phyloP scores from a whole-genome alignment of 306 rosid species.

The Ziziphus jujuba region DNA sequence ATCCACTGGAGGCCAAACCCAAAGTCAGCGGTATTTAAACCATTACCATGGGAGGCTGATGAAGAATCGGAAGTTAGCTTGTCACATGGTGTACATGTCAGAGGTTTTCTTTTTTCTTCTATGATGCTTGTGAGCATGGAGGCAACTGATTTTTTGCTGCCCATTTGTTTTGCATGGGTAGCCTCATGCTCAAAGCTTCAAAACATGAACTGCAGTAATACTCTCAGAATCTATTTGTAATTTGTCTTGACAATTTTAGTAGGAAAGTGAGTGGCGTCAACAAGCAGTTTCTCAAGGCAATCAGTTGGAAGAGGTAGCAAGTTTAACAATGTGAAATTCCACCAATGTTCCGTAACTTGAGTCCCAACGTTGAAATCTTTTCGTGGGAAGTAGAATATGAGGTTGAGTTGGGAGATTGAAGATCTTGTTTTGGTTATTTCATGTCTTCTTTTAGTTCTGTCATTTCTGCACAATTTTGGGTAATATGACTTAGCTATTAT shows the following conservation, averaged over 20 bases:
- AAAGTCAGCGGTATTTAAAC: constrained; percentile 6
- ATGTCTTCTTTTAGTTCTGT: too few species aligned
- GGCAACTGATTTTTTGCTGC: constrained; percentile 20
- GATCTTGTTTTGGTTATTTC: too few species aligned
- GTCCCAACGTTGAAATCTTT: background rate
- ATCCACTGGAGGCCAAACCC: constrained; percentile 19
- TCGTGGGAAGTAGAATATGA: background rate
- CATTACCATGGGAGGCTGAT: constrained; percentile 10
- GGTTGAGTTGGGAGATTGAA: too few species aligned
- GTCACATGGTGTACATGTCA: constrained; percentile 28
- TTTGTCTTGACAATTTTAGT: constrained; percentile 16
- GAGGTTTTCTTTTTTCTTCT: constrained; percentile 20
- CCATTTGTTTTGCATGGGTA: constrained; percentile 12
- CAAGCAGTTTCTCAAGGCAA: background rate
- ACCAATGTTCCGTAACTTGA: background rate
- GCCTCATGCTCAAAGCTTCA: constrained; percentile 15
- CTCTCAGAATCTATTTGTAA: constrained; percentile 3
- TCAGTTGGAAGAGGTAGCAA: constrained; percentile 1
- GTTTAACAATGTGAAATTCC: background rate
- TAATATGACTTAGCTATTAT: too few species aligned
- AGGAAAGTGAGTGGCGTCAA: constrained; percentile 2
- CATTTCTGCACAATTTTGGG: too few species aligned
- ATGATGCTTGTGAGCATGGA: constrained; percentile 15
- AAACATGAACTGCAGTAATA: background rate
- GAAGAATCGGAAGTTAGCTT: constrained; percentile 31